phyloP scores from a whole-genome alignment of 164 flowering plant genomes.

The Paratinospora sagittata region DNA sequence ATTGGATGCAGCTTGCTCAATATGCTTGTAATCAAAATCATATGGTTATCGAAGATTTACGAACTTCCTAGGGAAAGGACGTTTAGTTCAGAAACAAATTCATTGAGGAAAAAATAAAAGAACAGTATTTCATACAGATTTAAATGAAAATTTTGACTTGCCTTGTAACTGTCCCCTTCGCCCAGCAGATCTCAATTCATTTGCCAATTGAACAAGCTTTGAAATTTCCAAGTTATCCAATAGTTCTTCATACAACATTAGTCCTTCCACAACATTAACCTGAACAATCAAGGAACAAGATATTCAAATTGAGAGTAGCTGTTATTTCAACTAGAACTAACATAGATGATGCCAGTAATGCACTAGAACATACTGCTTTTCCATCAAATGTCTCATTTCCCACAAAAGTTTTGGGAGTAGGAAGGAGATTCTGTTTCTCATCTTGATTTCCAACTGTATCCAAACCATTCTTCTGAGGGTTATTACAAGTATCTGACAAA shows the following conservation, averaged over 20 bases:
- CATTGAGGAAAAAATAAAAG: background rate
- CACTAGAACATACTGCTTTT: slow-evolving; percentile 40
- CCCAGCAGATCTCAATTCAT: slow-evolving; percentile 78
- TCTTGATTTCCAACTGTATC: slow-evolving; percentile 22
- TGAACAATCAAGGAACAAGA: slow-evolving; percentile 13
- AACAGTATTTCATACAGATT: background rate
- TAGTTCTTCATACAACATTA: slow-evolving; percentile 57
- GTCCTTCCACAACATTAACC: slow-evolving; percentile 81
- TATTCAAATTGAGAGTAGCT: background rate
- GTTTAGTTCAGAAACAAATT: background rate
- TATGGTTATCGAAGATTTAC: background rate
- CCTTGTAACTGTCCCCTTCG: slow-evolving; percentile 75
- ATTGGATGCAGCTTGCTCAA: background rate
- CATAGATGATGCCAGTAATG: background rate
- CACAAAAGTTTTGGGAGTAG: slow-evolving; percentile 48
- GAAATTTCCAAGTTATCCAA: slow-evolving; percentile 49
- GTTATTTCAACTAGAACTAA: background rate
- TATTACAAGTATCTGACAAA: slow-evolving; percentile 22
- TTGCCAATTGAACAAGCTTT: slow-evolving; percentile 47
- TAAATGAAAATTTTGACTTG: slow-evolving; percentile 27
- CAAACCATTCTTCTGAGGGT: slow-evolving; percentile 27
- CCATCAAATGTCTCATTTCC: slow-evolving; percentile 57
- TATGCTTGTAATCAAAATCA: background rate
- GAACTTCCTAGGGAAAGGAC: background rate
- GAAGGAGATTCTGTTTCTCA: slow-evolving; percentile 28